phyloP scores from a whole-genome alignment of 495 filamentous ascomycete species.

The Penicillium riverlandense region DNA sequence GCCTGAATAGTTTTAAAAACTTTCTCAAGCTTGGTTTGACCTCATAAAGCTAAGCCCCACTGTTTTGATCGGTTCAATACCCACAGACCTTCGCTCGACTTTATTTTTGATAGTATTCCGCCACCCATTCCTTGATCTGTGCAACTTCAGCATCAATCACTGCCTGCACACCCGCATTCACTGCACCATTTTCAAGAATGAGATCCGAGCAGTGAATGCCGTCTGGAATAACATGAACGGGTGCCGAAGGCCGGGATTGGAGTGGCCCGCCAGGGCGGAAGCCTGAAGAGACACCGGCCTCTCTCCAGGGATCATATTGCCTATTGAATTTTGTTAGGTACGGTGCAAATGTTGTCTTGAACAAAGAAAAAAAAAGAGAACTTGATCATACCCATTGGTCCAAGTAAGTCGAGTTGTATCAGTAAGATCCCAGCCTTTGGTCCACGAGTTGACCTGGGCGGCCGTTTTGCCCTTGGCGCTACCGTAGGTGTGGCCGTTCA shows the following conservation, averaged over 20 bases:
- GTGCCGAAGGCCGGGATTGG: slow-evolving; percentile 26
- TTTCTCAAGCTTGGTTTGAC: too few species aligned
- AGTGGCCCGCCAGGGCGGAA: slow-evolving; percentile 51
- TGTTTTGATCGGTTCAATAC: too few species aligned
- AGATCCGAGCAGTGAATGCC: slow-evolving; percentile 48
- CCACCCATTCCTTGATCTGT: slow-evolving; percentile 45
- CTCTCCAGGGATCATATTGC: slow-evolving; percentile 54
- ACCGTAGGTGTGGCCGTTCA: slow-evolving; percentile 43
- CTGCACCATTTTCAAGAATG: slow-evolving; percentile 34
- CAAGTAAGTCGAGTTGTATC: slow-evolving; percentile 52
- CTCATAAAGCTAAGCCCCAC: too few species aligned
- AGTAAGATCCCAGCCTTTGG: slow-evolving; percentile 50
- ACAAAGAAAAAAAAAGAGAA: background rate
- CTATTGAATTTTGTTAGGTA: slow-evolving; percentile 9
- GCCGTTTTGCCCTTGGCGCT: slow-evolving; percentile 44
- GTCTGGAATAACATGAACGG: slow-evolving; percentile 48
- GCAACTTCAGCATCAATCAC: slow-evolving; percentile 34
- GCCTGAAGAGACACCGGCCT: slow-evolving; percentile 42
- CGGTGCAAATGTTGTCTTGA: too few species aligned
- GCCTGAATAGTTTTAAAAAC: too few species aligned
- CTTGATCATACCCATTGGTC: slow-evolving; percentile 46
- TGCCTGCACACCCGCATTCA: slow-evolving; percentile 24
- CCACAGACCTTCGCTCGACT: too few species aligned
- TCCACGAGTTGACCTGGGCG: slow-evolving; percentile 49
- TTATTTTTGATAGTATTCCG: slow-evolving; percentile 30